Conservation (phyloP, 2,329 filamentous ascomycete species). For the Pseudogymnoascus sp. region DNA sequence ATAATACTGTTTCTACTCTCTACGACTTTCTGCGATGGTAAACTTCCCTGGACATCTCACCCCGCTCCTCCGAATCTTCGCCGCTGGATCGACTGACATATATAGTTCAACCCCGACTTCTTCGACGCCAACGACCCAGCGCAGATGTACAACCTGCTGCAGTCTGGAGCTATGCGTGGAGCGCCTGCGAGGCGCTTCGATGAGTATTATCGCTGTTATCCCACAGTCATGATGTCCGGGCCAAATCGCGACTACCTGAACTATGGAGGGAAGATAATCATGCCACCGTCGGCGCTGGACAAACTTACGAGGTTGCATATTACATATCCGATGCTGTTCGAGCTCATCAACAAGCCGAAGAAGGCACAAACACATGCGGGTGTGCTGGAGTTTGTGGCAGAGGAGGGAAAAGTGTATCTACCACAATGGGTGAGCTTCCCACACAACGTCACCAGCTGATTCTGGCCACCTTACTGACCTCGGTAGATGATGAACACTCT, state of each 20-base stretch:
- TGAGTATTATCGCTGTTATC: constrained; percentile 97
- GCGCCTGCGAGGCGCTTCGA: constrained; percentile 70
- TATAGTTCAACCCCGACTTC: constrained; percentile 23
- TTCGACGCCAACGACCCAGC: constrained; percentile 26
- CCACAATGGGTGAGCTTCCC: constrained; percentile 71
- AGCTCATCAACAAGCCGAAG: constrained; percentile 82
- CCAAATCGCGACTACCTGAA: constrained; percentile 84
- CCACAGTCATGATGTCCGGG: constrained; percentile 86
- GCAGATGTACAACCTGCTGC: constrained; percentile 27
- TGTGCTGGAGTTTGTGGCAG: constrained; percentile 94
- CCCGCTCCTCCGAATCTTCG: neutral
- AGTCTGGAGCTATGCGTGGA: constrained; percentile 19
- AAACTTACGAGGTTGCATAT: constrained; percentile 95
- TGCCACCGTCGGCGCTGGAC: constrained; percentile 92
- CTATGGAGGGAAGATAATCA: constrained; percentile 94
- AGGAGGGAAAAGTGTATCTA: constrained; percentile 92
- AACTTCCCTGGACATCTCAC: neutral
- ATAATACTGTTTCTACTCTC: neutral
- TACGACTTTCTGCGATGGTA: neutral
- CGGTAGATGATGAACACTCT: constrained; percentile 89
- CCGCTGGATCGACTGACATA: constrained; percentile 13
- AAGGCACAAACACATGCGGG: constrained; percentile 81
- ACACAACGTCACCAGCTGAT: neutral
- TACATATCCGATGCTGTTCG: constrained; percentile 94
- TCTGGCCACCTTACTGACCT: neutral